Conservation (phyloP, 345 rosid genomes). For the Bruguiera parviflora region DNA sequence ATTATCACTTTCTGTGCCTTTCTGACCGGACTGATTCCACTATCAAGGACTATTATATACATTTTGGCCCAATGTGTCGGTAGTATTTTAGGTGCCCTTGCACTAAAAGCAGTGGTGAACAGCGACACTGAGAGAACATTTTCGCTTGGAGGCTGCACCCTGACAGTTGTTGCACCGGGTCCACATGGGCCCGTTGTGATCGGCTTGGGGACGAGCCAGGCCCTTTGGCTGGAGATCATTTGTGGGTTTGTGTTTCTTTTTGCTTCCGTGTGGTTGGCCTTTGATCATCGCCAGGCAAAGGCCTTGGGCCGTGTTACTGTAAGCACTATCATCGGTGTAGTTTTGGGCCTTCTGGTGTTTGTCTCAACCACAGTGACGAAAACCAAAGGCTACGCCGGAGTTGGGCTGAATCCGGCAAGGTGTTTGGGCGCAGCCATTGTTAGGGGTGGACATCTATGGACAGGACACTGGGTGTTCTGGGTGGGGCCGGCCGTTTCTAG, state of each 20-base stretch:
- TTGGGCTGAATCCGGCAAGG: slow-evolving; percentile 50
- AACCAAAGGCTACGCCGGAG: slow-evolving; percentile 41
- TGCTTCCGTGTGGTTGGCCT: slow-evolving; percentile 42
- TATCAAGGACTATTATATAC: slow-evolving; percentile 24
- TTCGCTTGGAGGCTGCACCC: slow-evolving; percentile 41
- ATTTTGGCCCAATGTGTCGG: slow-evolving; percentile 41
- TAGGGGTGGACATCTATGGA: slow-evolving; percentile 29
- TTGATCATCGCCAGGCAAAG: slow-evolving; percentile 37
- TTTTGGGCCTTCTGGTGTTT: slow-evolving; percentile 38
- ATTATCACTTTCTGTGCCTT: slow-evolving; percentile 30
- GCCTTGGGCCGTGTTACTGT: slow-evolving; percentile 36
- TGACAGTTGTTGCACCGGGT: slow-evolving; percentile 23
- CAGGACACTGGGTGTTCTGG: slow-evolving; percentile 30
- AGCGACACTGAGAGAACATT: slow-evolving; percentile 14
- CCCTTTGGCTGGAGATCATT: slow-evolving; percentile 35
- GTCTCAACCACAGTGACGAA: slow-evolving; percentile 41
- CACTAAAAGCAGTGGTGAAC: slow-evolving; percentile 30
- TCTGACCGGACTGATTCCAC: slow-evolving; percentile 26
- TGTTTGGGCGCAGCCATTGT: slow-evolving; percentile 41
- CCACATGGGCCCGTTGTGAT: slow-evolving; percentile 23
- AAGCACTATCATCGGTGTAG: slow-evolving; percentile 28
- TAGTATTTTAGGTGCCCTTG: slow-evolving; percentile 30
- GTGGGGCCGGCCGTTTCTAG: slow-evolving; percentile 18
- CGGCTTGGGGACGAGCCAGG: slow-evolving; percentile 20
- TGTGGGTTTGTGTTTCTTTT: slow-evolving; percentile 40